Conservation (phyloP, 176 grass and related monocot species). For the Cenchrus americanus region DNA sequence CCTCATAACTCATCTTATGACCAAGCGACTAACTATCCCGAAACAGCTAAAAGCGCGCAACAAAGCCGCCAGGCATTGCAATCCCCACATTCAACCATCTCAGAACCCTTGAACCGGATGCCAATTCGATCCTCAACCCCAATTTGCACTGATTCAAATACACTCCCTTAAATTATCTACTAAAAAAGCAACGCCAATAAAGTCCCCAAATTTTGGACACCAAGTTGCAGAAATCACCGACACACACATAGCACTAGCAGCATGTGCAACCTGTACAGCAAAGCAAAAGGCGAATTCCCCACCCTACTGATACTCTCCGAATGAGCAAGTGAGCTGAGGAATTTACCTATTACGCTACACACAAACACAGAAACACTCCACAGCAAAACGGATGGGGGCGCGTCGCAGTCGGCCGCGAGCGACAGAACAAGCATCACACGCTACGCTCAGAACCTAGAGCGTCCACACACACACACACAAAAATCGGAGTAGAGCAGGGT, state of each 20-base stretch:
- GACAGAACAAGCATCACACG: conserved; percentile 13
- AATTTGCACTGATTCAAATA: background rate
- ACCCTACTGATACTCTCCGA: background rate
- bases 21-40: background rate
- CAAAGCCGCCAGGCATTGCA: background rate
- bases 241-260: background rate
- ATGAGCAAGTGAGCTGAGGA: background rate
- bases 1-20: background rate
- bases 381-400: background rate
- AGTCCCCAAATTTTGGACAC: background rate
- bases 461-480: background rate
- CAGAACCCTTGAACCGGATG: background rate
- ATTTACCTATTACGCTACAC: background rate
- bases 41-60: background rate
- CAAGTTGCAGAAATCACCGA: background rate
- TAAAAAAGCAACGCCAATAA: background rate
- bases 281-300: background rate
- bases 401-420: conserved; percentile 2
- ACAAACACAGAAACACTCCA: background rate
- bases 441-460: background rate
- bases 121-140: background rate
- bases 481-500: background rate
- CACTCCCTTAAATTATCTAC: background rate
- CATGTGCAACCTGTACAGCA: background rate
- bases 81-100: background rate